These are phyloP conservation scores for Simplicillium sp. DNA, from an alignment of 2,329 filamentous ascomycete species.

Conservation along the genomic window DNA sequence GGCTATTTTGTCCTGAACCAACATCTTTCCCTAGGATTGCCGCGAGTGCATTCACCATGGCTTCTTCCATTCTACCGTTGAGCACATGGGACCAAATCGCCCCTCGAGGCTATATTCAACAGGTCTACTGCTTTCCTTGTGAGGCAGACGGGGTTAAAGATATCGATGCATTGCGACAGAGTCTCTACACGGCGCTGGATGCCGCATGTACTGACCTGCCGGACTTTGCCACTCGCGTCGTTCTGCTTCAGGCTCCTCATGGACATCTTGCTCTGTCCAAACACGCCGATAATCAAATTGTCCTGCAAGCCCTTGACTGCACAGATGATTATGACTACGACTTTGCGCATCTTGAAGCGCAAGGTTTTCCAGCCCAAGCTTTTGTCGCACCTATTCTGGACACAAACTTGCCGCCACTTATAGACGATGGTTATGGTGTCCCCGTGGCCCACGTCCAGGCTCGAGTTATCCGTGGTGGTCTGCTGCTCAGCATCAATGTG, in stretches of 20 bases:
- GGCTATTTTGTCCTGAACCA: no score
- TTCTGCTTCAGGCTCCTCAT: constrained; percentile 8
- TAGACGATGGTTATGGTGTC: constrained; percentile 12
- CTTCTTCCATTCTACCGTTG: constrained; percentile 1
- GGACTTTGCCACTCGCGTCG: constrained; percentile 17
- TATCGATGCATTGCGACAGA: constrained; percentile 7
- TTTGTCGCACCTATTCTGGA: constrained; percentile 18
- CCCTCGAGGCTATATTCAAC: constrained; percentile 8
- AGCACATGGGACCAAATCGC: constrained; percentile 11
- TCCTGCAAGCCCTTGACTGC: constrained; percentile 5
- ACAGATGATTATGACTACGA: constrained; percentile 12
- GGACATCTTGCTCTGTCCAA: constrained; percentile 12
- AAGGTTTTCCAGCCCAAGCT: constrained; percentile 17
- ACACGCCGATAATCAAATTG: constrained; percentile 9
- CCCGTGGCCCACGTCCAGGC: constrained; percentile 28
- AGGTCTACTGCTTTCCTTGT: constrained; percentile 15
- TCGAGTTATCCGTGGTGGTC: constrained; percentile 27
- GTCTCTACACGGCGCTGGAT: constrained; percentile 6
- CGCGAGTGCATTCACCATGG: no score
- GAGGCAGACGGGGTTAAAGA: not conserved
- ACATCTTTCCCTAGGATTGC: no score
- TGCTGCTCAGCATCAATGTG: constrained; percentile 29
- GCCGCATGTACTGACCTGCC: constrained; percentile 13
- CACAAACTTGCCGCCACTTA: constrained; percentile 4
- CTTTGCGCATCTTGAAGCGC: constrained; percentile 15